These are phyloP conservation scores for Arabidopsis arenosa DNA, from an alignment of 345 rosid genomes.

Conservation along the genomic window DNA sequence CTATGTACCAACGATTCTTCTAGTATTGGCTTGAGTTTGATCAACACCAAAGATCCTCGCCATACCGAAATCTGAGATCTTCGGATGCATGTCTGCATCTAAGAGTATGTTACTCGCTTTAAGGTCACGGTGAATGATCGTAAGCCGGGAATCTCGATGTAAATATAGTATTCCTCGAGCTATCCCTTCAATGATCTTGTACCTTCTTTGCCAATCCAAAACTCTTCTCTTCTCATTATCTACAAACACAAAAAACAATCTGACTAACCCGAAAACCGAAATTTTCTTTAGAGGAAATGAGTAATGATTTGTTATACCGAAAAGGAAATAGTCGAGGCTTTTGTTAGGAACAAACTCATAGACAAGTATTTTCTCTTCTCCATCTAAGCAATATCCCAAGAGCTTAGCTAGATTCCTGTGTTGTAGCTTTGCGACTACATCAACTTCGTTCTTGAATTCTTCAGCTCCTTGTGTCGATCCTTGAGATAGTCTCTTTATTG, in stretches of 20 bases:
- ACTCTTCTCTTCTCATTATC: slow-evolving; percentile 43
- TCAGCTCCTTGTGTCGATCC: slow-evolving; percentile 55
- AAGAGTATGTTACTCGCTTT: slow-evolving; percentile 55
- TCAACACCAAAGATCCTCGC: slow-evolving; percentile 50
- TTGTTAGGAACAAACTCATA: slow-evolving; percentile 59
- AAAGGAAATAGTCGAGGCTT: slow-evolving; percentile 56
- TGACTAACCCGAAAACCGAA: background rate
- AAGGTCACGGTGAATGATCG: slow-evolving; percentile 62
- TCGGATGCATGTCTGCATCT: slow-evolving; percentile 49
- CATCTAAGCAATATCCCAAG: slow-evolving; percentile 56
- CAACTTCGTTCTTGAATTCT: slow-evolving; percentile 63
- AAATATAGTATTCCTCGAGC: slow-evolving; percentile 64
- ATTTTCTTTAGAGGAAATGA: slow-evolving; percentile 4
- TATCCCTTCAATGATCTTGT: slow-evolving; percentile 59
- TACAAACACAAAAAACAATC: slow-evolving; percentile 17
- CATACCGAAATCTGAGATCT: slow-evolving; percentile 56
- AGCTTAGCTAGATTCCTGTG: slow-evolving; percentile 60
- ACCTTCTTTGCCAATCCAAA: slow-evolving; percentile 56
- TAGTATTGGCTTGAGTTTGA: slow-evolving; percentile 49
- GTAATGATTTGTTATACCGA: slow-evolving; percentile 44
- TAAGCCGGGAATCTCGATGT: slow-evolving; percentile 57
- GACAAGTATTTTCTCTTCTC: slow-evolving; percentile 55
- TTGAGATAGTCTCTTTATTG: slow-evolving; percentile 56
- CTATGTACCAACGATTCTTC: slow-evolving; percentile 50
- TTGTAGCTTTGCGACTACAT: slow-evolving; percentile 54